Conservation (phyloP, 345 rosid species). For the Eucalyptus marginata region DNA sequence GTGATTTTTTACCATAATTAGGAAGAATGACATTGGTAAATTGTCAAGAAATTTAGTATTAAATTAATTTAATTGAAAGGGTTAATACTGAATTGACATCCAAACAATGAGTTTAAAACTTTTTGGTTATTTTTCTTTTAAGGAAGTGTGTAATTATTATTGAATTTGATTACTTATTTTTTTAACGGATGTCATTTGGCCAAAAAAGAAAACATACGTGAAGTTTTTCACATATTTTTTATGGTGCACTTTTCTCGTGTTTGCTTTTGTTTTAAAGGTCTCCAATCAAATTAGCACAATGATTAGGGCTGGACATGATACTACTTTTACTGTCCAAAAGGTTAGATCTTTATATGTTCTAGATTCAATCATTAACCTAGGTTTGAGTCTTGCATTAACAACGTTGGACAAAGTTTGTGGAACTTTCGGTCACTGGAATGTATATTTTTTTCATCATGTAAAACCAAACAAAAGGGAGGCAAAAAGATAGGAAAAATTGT, state of each 20-base stretch:
- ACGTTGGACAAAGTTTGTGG: background rate
- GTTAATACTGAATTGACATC: background rate
- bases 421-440: background rate
- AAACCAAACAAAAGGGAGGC: background rate
- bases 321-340: background rate
- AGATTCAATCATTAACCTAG: background rate
- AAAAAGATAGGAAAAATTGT: background rate
- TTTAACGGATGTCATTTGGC: background rate
- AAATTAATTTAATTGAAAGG: background rate
- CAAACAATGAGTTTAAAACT: background rate
- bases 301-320: background rate
- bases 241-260: background rate
- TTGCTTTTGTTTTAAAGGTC: background rate
- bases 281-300: background rate
- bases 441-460: background rate
- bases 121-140: background rate
- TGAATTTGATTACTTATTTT: background rate
- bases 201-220: background rate
- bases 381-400: background rate
- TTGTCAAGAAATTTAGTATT: background rate
- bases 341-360: background rate
- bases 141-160: background rate
- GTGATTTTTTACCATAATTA: background rate
- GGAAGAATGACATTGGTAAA: background rate
- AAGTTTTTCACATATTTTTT: background rate